These are phyloP conservation scores for Halteria grandinella DNA, from an alignment of 73 alveolate species.

Conservation along the genomic window DNA sequence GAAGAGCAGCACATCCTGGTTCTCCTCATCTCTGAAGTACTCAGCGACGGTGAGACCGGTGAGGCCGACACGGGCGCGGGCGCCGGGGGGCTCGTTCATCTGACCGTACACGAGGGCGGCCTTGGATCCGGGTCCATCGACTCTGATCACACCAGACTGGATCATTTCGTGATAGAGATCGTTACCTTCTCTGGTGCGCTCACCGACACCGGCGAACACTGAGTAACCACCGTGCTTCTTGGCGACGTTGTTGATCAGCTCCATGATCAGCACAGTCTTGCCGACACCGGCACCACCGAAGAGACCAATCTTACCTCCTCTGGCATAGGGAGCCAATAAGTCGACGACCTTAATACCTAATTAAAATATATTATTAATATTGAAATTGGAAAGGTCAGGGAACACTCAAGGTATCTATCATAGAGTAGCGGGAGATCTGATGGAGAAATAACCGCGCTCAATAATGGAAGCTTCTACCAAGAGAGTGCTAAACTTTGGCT, in stretches of 20 bases:
- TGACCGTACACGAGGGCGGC: slow-evolving; percentile 97
- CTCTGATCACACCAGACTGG: slow-evolving; percentile 80
- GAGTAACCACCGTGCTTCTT: slow-evolving; percentile 96
- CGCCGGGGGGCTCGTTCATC: slow-evolving; percentile 99
- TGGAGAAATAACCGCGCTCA: too few relatives aligned
- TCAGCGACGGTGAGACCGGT: slow-evolving; percentile 98
- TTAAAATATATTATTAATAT: background rate
- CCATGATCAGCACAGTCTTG: slow-evolving; percentile 97
- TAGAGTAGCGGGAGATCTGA: background rate
- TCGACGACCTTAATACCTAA: slow-evolving; percentile 96
- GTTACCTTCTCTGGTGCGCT: slow-evolving; percentile 93
- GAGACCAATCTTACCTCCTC: slow-evolving; percentile 89
- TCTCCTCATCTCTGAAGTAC: slow-evolving; percentile 98
- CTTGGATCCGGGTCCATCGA: slow-evolving; percentile 78
- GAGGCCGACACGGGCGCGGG: slow-evolving; percentile 97
- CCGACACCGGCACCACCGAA: slow-evolving; percentile 99
- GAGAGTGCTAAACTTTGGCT: too few relatives aligned
- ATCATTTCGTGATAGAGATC: slow-evolving; percentile 93
- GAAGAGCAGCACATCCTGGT: slow-evolving; percentile 97
- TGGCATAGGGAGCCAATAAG: slow-evolving; percentile 97
- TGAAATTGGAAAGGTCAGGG: background rate
- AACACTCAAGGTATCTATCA: background rate
- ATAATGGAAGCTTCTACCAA: too few relatives aligned
- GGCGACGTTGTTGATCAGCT: slow-evolving; percentile 96
- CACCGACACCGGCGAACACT: slow-evolving; percentile 99